Conservation (phyloP, 1,284 basidiomycete species). For the Somion occarium region DNA sequence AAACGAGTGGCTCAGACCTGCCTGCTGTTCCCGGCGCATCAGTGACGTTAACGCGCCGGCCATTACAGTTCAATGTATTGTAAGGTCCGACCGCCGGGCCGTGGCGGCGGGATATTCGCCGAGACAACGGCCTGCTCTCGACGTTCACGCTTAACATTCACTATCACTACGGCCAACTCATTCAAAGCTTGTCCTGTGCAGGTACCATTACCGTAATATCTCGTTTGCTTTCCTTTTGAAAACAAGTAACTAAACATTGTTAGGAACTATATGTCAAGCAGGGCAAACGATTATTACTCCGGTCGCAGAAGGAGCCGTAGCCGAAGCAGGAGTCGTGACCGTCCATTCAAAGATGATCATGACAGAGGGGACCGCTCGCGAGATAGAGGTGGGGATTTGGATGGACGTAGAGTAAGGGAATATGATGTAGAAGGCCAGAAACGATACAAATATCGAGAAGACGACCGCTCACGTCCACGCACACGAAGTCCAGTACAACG, state of each 20-base stretch:
- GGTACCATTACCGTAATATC: conserved; percentile 1
- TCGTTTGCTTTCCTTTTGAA: background rate
- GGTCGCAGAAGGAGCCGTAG: conserved; percentile 7
- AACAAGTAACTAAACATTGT: conserved; percentile 10
- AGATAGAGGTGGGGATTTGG: background rate
- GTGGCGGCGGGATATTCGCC: too few relatives aligned
- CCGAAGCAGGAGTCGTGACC: conserved; percentile 10
- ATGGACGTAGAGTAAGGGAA: conserved; percentile 2
- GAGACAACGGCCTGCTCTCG: too few relatives aligned
- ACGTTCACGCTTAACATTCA: too few relatives aligned
- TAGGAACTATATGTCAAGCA: conserved; percentile 16
- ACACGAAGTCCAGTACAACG: conserved; percentile 1
- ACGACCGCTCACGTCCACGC: background rate
- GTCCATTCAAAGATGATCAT: conserved; percentile 8
- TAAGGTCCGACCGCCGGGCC: too few relatives aligned
- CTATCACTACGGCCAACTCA: too few relatives aligned
- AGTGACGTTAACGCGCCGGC: too few relatives aligned
- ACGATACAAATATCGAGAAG: background rate
- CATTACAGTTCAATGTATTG: too few relatives aligned
- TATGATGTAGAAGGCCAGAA: background rate
- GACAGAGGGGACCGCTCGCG: conserved; percentile 8
- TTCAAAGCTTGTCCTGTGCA: too few relatives aligned
- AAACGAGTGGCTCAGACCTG: too few relatives aligned
- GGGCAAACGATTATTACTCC: conserved; percentile 8
- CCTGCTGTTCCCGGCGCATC: too few relatives aligned